Evolutionary conservation across 176 grass and related monocot genomes (phyloP), one percentile per base, ranked within the genome.

Genomic region (Musa acuminata): DNA sequence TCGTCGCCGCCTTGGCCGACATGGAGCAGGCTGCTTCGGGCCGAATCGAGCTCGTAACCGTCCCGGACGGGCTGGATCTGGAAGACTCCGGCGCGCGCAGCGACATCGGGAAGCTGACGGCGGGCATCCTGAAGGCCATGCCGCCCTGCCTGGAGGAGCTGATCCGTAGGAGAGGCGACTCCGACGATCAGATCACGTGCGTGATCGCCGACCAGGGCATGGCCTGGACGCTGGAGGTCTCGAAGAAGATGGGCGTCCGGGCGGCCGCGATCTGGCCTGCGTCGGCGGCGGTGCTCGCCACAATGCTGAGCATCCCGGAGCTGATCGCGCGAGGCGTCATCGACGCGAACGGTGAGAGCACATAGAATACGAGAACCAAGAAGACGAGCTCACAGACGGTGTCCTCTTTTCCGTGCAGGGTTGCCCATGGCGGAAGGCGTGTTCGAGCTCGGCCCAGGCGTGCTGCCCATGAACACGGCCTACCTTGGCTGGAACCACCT

Each of bases 181-280:
- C 62, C 11, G 6, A 79, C 20, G 52, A 70, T 52, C 64, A 22
- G 88, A 73, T 76, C 52, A 53, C 9, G 29, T 91, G 85, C 75
- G 72, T 96, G 74, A 82, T 96, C 63, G 82, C 58, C 55, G 84
- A 89, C 85, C 29, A 72, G 25, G 87, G 79, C 84, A 87, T 91
- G 89, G 86, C 78, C 5, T 96, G 86, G 84, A 2, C 57, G 6
- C 87, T 96, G 62, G 25, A 51, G 29, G 83, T 92, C 21, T 77
- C 81, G 20, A 82, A 67, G 60, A 85, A 62, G 76, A 55, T 83
- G 70, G 84, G 84, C 69, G 71, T 96, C 63, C 66, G 84, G 1
- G 53, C 82, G 3, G 77, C 76, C 14, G 76, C 54, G 8, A 85
- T 96, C 78, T 92, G 82, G 80, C 72, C 86, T 13, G 80, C 78